A percentile compares a stretch with the other conserved stretches of the same genome.
Evolutionary conservation across 2,329 filamentous ascomycete species (phyloP).

Genomic region (Capronia epimyces): DNA sequence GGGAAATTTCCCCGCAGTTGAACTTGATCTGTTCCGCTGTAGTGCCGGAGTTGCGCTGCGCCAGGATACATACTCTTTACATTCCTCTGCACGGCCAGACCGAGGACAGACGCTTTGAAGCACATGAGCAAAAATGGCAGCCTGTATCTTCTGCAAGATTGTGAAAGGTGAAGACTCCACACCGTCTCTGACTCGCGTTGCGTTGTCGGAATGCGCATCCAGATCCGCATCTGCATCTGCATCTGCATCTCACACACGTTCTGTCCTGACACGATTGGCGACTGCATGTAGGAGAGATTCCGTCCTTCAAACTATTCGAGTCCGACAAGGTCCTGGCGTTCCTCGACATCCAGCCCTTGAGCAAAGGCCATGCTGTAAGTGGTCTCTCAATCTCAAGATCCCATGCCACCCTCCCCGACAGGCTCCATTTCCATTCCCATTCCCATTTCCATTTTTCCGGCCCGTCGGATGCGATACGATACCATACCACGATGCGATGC

Average conservation of each 20-base stretch:
- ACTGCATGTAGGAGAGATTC: constrained; percentile 75
- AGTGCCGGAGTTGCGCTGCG: not conserved
- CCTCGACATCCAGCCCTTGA: constrained; percentile 89
- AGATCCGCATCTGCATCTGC: too few relatives aligned
- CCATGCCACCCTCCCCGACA: too few relatives aligned
- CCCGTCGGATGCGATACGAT: too few relatives aligned
- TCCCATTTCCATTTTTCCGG: too few relatives aligned
- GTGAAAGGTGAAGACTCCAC: constrained; percentile 80
- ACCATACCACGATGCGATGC: too few relatives aligned
- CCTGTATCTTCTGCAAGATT: constrained; percentile 97
- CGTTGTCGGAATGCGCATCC: too few relatives aligned
- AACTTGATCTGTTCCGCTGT: too few relatives aligned
- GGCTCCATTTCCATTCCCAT: too few relatives aligned
- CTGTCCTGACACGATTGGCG: too few relatives aligned
- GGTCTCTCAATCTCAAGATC: constrained; percentile 2
- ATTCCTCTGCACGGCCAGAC: not conserved
- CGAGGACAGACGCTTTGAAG: not conserved
- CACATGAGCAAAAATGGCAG: constrained; percentile 37
- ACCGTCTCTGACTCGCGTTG: too few relatives aligned
- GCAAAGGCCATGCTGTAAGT: constrained; percentile 76
- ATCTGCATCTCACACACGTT: too few relatives aligned
- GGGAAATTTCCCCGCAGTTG: too few relatives aligned
- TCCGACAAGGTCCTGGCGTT: constrained; percentile 91
- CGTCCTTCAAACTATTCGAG: constrained; percentile 93
- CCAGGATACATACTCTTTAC: not conserved